Conservation (phyloP, 2,329 filamentous ascomycete genomes). For the Graphium sp. region DNA sequence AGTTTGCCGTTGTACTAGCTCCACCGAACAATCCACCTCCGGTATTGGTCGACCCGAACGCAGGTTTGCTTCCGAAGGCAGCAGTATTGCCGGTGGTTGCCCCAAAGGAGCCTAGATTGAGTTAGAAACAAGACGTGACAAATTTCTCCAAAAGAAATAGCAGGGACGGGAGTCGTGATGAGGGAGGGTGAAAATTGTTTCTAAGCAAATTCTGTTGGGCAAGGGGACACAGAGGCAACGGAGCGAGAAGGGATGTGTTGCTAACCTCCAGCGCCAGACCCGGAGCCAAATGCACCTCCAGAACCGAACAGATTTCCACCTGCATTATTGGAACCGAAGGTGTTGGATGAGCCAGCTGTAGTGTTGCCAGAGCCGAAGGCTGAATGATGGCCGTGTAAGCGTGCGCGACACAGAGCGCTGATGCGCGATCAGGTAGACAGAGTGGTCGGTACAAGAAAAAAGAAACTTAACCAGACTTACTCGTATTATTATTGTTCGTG, state of each 20-base stretch:
- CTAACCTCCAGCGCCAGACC: slow-evolving; percentile 14
- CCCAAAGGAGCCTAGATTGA: slow-evolving; percentile 17
- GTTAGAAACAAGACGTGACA: too few species aligned
- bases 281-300: slow-evolving; percentile 12
- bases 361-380: slow-evolving; percentile 20
- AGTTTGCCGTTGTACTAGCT: slow-evolving; percentile 18
- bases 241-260: slow-evolving; percentile 11
- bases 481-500: slow-evolving; percentile 23
- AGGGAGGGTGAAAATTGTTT: background rate
- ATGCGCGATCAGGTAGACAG: slow-evolving; percentile 14
- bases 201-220: slow-evolving; percentile 4
- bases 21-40: slow-evolving; percentile 28
- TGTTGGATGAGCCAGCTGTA: slow-evolving; percentile 24
- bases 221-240: slow-evolving; percentile 7
- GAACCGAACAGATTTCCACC: slow-evolving; percentile 28
- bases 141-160: background rate
- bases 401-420: slow-evolving; percentile 15
- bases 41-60: slow-evolving; percentile 31
- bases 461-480: slow-evolving; percentile 24
- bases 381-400: slow-evolving; percentile 12
- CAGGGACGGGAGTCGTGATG: background rate
- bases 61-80: slow-evolving; percentile 27
- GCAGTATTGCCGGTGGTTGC: slow-evolving; percentile 14
- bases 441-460: slow-evolving; percentile 7
- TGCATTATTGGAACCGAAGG: slow-evolving; percentile 9